Base-by-base conservation (phyloP, 257 asterid species). In the Verbena officinalis region DNA sequence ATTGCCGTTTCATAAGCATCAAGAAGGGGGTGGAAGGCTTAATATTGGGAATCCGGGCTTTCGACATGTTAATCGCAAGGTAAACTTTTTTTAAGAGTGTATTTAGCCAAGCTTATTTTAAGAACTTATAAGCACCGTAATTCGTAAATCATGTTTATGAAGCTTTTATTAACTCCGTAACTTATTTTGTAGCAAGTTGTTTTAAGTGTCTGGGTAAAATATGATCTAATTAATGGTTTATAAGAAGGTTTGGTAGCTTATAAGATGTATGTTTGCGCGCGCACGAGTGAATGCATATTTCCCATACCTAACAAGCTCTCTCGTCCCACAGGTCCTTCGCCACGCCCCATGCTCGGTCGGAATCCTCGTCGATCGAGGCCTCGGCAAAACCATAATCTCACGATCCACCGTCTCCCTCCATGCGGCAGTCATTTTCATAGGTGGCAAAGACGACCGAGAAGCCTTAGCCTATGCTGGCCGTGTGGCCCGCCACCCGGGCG, bases 401-500 rank as follows among this genome's bases (percentile, higher is more conserved):
- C 72, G 85, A 75, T 61, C 88, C 46, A 0, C 83, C n/a, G 40
- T 75, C 15, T 67, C 87, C 58, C 86, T 90, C 49, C 79, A 78
- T 8, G 97, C 92, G 7, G 97, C 97, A 0, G 92, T 93, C 22
- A 90, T 93, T 21, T 93, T 93, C 82, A 93, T 93, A 0, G 99
- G 99, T 0, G 99, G 97, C 4, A 90, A 87, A 65, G 97, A 93
- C 4, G 97, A 93, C 58, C 72, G 97, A 0, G 99, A 93, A 77
- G 97, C 99, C 0, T 75, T 93, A 1, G 78, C 85, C 30, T 93
- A 81, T 0, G 99, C 97, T 0, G 97, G 99, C 0, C 86, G 99
- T 1, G 85, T 90, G 62, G 99, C 99, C 0, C 72, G 85, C 64
- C 99, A 90, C 65, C 83, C 91, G 0, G 96, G 96, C 12, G 99